These are phyloP conservation scores for Fusarium sp. DNA, from an alignment of 2,329 filamentous ascomycete species.

Conservation along the genomic window DNA sequence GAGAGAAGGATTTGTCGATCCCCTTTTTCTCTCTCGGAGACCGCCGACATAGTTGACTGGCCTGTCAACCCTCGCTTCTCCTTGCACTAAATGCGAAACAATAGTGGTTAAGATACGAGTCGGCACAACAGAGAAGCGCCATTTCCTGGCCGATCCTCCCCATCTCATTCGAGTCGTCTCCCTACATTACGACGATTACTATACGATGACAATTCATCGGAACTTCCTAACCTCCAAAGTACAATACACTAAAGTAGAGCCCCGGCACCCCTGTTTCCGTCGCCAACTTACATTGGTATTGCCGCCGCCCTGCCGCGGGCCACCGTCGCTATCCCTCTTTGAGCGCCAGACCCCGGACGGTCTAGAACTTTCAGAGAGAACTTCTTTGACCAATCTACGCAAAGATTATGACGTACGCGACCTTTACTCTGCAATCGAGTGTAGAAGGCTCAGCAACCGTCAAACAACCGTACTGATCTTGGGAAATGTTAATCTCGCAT, in stretches of 20 bases:
- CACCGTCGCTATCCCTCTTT: conserved; percentile 17
- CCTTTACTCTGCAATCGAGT: conserved; percentile 6
- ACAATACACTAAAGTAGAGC: background rate
- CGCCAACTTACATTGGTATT: conserved; percentile 32
- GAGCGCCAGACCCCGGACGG: conserved; percentile 25
- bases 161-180: conserved; percentile 17
- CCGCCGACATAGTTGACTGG: background rate
- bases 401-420: conserved; percentile 23
- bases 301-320: conserved; percentile 29
- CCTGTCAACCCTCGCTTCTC: background rate
- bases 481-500: background rate
- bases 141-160: conserved; percentile 26
- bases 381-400: conserved; percentile 32
- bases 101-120: conserved; percentile 18
- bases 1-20: conserved; percentile 26
- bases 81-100: conserved; percentile 13
- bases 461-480: background rate
- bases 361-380: conserved; percentile 38
- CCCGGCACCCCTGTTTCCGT: conserved; percentile 15
- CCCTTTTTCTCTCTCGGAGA: conserved; percentile 7
- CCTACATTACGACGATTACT: conserved; percentile 25
- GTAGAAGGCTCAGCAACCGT: background rate
- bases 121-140: conserved; percentile 5
- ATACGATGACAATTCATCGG: conserved; percentile 14
- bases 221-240: background rate